Evolutionary conservation across 163 green algal genomes (phyloP).

Genomic region (Chlamydomonas reinhardtii): DNA sequence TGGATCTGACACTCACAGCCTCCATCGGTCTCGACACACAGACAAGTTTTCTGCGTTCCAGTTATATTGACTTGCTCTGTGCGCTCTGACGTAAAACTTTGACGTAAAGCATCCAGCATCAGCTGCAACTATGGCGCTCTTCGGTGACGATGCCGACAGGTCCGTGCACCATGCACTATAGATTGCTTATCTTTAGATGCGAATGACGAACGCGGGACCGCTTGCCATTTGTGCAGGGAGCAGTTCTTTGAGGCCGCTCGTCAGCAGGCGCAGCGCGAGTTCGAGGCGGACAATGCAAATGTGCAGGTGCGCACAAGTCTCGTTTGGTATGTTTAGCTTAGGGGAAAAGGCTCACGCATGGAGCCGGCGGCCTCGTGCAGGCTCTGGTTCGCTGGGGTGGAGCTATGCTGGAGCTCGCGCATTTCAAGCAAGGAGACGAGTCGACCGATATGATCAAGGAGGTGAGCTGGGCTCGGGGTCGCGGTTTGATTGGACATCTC

Average conservation of each 20-base stretch:
- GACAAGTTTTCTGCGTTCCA: no score
- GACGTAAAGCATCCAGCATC: no score
- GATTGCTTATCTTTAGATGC: no score
- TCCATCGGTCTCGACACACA: no score
- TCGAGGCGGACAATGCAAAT: conserved; percentile 86
- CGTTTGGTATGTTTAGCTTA: no score
- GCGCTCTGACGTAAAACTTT: no score
- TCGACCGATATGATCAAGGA: conserved; percentile 91
- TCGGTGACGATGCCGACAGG: conserved; percentile 52
- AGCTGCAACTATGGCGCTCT: conserved; percentile 29
- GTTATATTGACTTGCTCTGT: no score
- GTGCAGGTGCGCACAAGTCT: conserved; percentile 67
- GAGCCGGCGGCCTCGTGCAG: conserved; percentile 60
- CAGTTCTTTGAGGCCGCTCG: conserved; percentile 95
- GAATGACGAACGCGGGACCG: no score
- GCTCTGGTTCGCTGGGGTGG: conserved; percentile 95
- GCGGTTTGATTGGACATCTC: background rate
- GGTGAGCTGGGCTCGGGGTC: conserved; percentile 49
- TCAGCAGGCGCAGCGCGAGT: conserved; percentile 86
- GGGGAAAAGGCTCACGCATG: no score
- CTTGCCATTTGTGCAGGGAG: conserved; percentile 52
- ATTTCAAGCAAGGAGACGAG: conserved; percentile 92
- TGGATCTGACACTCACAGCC: no score
- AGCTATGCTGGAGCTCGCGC: conserved; percentile 96
- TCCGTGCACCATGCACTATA: background rate